Conservation (phyloP, 164 flowering plant species). For the Protea cynaroides region DNA sequence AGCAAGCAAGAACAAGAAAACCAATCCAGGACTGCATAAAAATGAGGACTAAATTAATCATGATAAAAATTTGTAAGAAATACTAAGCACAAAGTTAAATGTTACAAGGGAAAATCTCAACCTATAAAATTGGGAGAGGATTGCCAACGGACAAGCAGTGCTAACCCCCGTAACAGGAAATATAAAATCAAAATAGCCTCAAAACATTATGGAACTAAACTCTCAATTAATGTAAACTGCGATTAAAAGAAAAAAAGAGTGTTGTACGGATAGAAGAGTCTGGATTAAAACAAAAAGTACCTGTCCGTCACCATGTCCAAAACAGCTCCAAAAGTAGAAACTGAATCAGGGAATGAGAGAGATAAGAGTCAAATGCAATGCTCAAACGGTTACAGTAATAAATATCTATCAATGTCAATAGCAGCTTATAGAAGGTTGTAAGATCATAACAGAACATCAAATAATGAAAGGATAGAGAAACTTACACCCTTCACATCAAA, state of each 20-base stretch:
- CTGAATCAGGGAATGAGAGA: slow-evolving; percentile 32
- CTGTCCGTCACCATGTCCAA: slow-evolving; percentile 99
- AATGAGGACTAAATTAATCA: background rate
- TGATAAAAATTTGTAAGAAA: background rate
- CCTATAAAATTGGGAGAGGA: slow-evolving; percentile 88
- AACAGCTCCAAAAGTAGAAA: slow-evolving; percentile 96
- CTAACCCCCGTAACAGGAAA: slow-evolving; percentile 64
- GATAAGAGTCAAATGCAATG: background rate
- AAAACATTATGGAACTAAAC: background rate
- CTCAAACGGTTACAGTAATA: background rate
- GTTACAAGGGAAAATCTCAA: slow-evolving; percentile 8
- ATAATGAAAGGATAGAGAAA: no score
- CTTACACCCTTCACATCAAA: no score
- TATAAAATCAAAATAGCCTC: background rate
- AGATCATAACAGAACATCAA: no score
- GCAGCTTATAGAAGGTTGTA: background rate
- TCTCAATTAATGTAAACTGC: background rate
- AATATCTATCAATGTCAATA: slow-evolving; percentile 1
- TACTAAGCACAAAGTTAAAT: slow-evolving; percentile 5
- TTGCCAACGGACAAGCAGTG: slow-evolving; percentile 83
- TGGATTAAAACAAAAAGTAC: slow-evolving; percentile 24
- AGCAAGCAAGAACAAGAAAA: slow-evolving; percentile 76
- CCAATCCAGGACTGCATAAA: slow-evolving; percentile 62
- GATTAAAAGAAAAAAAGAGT: background rate
- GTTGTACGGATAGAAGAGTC: background rate